Evolutionary conservation across 352 stramenopile species (phyloP).

Genomic region (Phytophthora europaea): DNA sequence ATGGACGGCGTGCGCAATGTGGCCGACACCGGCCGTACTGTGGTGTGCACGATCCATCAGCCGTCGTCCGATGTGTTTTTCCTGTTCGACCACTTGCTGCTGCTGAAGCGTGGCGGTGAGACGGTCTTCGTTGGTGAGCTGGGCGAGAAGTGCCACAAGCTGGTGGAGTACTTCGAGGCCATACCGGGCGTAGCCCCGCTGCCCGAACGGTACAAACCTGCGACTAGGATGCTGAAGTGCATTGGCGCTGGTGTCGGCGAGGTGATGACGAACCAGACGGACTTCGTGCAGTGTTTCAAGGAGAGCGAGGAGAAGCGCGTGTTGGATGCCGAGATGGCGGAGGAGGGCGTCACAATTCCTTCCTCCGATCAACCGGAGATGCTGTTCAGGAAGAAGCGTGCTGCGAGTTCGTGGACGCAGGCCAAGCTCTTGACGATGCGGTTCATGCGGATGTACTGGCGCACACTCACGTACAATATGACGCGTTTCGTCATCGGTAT

Average conservation of each 20-base stretch:
- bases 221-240: conserved; percentile 39
- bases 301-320: conserved; percentile 10
- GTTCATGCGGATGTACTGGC: conserved; percentile 79
- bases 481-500: conserved; percentile 63
- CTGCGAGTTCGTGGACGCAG: conserved; percentile 25
- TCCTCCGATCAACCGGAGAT: conserved; percentile 23
- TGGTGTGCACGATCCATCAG: conserved; percentile 93
- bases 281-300: conserved; percentile 36
- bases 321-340: conserved; percentile 13
- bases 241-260: conserved; percentile 36
- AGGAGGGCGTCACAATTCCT: conserved; percentile 22
- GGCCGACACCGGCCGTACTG: conserved; percentile 58
- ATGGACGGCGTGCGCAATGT: conserved; percentile 84
- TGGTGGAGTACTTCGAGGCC: conserved; percentile 34
- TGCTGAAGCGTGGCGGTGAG: conserved; percentile 54
- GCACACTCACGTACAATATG: conserved; percentile 87
- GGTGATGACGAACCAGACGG: background rate
- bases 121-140: conserved; percentile 59
- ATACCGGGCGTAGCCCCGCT: conserved; percentile 39
- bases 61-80: conserved; percentile 84
- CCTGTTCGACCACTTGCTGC: conserved; percentile 76
- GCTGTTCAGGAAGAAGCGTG: conserved; percentile 25
- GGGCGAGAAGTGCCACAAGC: conserved; percentile 26
- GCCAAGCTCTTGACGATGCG: conserved; percentile 23
- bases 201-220: conserved; percentile 45